Evolutionary conservation across 371 early-diverging fungal species (phyloP), one percentile per base, ranked within the genome.

Genomic region (Zopfochytrium polystomum): DNA sequence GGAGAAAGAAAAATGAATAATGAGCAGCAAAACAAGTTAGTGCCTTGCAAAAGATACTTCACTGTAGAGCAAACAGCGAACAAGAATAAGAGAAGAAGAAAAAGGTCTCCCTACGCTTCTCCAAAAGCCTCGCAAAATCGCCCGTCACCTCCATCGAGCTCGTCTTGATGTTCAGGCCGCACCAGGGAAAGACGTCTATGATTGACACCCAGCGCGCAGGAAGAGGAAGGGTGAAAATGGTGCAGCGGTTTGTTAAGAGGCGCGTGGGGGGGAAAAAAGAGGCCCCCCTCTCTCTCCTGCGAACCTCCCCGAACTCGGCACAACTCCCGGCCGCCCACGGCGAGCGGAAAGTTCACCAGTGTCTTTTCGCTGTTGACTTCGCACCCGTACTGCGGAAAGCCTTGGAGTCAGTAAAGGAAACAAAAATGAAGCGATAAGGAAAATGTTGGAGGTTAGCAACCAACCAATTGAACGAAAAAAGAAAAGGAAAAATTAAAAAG

Each of bases 181-280:
- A 87, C 88, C 92, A 94, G 1, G 93, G 85, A 63, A 94, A 90
- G n/a, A n/a, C n/a, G 18, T 80, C 88, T 87, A 71, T 27, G n/a
- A 2, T 35, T 11, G 34, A 13, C 20, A 38, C 1, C 27, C 26
- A 38, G 23, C 29, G 34, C 15, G 15, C 42, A 46, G 44, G 3
- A 9, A 25, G 4, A 44, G n/a, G 11, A 29, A 33, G 22, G 18
- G 9, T n/a, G 25, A 42, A 60, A 51, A 48, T 56, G 25, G 26
- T 15, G 11, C 3, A 15, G 33, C 6, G 27, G 31, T 43, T n/a
- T 57, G 5, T 33, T 30, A 45, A 7, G 43, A 38, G 26, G 26
- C 23, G 13, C 13, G 23, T 11, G 26, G 23, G 11, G 13, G 3
- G 13, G 23, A 48, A 23, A 48, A 2, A 11, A 23, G 48, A 13